Conservation (phyloP, 1,284 basidiomycete genomes). For the Moesziomyces aphidis region DNA sequence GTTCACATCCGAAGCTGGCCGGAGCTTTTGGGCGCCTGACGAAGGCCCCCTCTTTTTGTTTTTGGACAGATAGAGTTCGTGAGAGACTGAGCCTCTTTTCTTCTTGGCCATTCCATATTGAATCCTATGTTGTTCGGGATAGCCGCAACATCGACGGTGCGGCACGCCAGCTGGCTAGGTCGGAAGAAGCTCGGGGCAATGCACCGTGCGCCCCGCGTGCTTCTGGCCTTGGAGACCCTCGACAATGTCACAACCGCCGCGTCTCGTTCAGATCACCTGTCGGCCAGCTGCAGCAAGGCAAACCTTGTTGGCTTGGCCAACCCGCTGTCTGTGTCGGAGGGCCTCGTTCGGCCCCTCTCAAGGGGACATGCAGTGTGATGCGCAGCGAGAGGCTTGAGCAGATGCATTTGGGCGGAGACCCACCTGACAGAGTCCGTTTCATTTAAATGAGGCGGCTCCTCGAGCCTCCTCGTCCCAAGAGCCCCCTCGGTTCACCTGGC, state of each 20-base stretch:
- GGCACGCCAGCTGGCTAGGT: background rate
- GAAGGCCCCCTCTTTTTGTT: background rate
- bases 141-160: background rate
- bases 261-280: background rate
- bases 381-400: conserved; percentile 9
- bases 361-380: no score
- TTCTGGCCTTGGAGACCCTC: background rate
- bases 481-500: conserved; percentile 3
- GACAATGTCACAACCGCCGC: background rate
- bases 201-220: no score
- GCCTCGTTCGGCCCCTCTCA: no score
- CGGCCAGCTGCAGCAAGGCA: background rate
- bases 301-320: background rate
- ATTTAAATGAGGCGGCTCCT: conserved; percentile 28
- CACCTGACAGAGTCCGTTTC: conserved; percentile 17
- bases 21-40: background rate
- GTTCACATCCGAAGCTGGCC: background rate
- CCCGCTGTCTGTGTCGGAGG: no score
- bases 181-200: background rate
- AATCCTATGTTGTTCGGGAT: background rate
- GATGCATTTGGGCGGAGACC: conserved; percentile 4
- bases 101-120: background rate
- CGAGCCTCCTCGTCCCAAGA: conserved; percentile 5
- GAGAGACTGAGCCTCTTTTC: background rate
- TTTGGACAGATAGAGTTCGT: background rate